phyloP scores from a whole-genome alignment of 2,329 filamentous ascomycete genomes.

The Aspergillus ruber region DNA sequence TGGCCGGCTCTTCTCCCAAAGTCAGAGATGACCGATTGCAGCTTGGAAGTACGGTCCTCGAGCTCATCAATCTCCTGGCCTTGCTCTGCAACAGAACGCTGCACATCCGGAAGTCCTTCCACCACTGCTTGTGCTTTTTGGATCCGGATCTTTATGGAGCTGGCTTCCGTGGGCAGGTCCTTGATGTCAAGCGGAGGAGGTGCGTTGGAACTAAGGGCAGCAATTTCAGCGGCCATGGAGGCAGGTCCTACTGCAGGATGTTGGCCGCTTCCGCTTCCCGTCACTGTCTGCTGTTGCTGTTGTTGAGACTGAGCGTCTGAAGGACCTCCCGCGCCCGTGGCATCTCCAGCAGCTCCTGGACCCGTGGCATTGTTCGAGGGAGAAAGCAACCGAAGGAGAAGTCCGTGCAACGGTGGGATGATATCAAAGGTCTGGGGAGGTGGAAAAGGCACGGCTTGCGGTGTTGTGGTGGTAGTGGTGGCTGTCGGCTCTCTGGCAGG shows the following conservation, averaged over 20 bases:
- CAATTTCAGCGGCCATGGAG: constrained; percentile 15
- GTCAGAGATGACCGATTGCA: constrained; percentile 35
- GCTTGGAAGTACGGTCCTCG: constrained; percentile 31
- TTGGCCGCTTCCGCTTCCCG: constrained; percentile 21
- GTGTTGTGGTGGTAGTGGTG: constrained; percentile 29
- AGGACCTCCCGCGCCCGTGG: constrained; percentile 20
- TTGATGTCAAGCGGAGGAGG: constrained; percentile 57
- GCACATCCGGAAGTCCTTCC: constrained; percentile 38
- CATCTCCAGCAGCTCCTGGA: constrained; percentile 14
- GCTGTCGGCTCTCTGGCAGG: constrained; percentile 21
- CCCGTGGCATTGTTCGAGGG: constrained; percentile 34
- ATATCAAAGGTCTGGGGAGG: constrained; percentile 79
- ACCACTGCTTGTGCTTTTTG: constrained; percentile 61
- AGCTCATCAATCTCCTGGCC: constrained; percentile 38
- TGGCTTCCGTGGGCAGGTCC: constrained; percentile 71
- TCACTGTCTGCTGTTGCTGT: constrained; percentile 19
- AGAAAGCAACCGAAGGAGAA: constrained; percentile 67
- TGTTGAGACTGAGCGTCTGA: constrained; percentile 13
- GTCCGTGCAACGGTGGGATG: constrained; percentile 70
- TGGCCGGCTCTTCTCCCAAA: constrained; percentile 31
- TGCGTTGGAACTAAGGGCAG: constrained; percentile 19
- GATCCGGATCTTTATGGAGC: constrained; percentile 74
- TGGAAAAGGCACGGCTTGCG: constrained; percentile 53
- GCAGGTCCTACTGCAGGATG: constrained; percentile 21
- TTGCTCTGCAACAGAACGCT: constrained; percentile 39